phyloP scores from a whole-genome alignment of 2,329 filamentous ascomycete genomes.

The Trichoderma afroharzianum region DNA sequence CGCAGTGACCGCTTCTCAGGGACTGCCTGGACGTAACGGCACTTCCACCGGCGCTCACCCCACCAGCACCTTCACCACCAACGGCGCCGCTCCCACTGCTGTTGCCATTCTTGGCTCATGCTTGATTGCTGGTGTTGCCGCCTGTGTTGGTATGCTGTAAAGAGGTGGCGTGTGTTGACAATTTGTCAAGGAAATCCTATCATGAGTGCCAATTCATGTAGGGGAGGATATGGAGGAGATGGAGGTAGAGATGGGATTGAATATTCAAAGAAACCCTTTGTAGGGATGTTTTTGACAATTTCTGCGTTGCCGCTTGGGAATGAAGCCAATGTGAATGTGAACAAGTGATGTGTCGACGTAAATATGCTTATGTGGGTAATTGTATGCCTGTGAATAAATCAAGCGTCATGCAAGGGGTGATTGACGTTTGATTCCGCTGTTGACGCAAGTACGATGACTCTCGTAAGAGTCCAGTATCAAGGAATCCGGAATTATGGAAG shows the following conservation, averaged over 20 bases:
- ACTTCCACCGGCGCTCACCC: neutral
- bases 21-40: neutral
- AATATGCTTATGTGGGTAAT: neutral
- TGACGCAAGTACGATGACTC: neutral
- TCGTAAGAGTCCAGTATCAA: neutral
- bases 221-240: neutral
- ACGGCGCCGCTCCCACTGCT: constrained; percentile 25
- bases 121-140: constrained; percentile 29
- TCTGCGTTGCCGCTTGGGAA: neutral
- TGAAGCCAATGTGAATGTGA: neutral
- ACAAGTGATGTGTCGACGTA: neutral
- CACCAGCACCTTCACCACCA: constrained; percentile 2
- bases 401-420: neutral
- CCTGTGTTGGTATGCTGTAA: constrained; percentile 28
- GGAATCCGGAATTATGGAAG: neutral
- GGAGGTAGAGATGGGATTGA: neutral
- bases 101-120: constrained; percentile 25
- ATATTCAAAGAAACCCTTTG: neutral
- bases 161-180: neutral
- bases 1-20: neutral
- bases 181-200: neutral
- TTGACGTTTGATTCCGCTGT: neutral
- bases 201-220: neutral
- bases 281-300: neutral
- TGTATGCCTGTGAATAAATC: neutral